Evolutionary conservation across 192 early-diverging fungal species (phyloP), one percentile per base, ranked within the genome.

Genomic region (Radiomyces spectabilis): DNA sequence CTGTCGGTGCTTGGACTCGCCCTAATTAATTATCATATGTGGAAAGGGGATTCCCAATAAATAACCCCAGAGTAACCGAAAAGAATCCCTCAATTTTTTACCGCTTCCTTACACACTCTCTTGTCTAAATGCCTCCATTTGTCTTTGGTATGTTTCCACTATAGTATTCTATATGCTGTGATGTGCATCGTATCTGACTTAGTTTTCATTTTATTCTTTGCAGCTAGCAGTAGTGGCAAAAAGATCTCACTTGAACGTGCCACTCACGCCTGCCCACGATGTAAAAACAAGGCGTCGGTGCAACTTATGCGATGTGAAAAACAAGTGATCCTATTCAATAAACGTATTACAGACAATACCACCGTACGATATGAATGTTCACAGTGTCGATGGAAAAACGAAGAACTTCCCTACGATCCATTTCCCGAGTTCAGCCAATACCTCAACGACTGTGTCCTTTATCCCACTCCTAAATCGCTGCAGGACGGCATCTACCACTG

Each of bases 351-450:
- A 15, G 42, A 59, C 26, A 59, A 45, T 22, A 55, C 51, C 43
- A 29, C 59, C n/a, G 66, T 69, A 4, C 55, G 51, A 38, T 69
- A 69, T 29, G 66, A 69, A 44, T 69, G 66, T 16, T 26, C 35
- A 8, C 51, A 45, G n/a, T 69, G 66, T 42, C 45, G 38, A 25
- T 69, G 66, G 66, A 69, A 48, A 45, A 64, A 64, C 24, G 49
- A 51, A 45, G 31, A 43, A 18, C 13, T 60, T 21, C 58, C 58
- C 2, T n/a, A n/a, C n/a, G n/a, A n/a, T n/a, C n/a, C n/a, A n/a
- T n/a, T n/a, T n/a, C n/a, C n/a, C n/a, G n/a, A n/a, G n/a, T n/a
- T n/a, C n/a, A n/a, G n/a, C n/a, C n/a, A n/a, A n/a, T n/a, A n/a
- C n/a, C n/a, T n/a, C n/a, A n/a, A n/a, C n/a, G n/a, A n/a, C n/a